Evolutionary conservation across 2,329 filamentous ascomycete species (phyloP).

Genomic region (Pyrenophora seminiperda): DNA sequence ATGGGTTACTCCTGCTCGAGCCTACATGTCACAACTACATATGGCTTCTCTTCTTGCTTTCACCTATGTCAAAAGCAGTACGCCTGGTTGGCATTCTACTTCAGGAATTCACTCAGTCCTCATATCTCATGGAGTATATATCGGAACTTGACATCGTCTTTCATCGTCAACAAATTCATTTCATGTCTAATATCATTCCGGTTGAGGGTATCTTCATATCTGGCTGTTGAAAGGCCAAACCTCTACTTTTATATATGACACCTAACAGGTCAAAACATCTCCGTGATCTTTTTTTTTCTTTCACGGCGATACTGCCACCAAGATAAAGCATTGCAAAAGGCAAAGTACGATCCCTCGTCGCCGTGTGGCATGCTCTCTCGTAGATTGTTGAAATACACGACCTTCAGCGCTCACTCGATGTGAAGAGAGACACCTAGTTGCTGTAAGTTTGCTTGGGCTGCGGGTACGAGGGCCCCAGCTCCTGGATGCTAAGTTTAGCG

Average conservation of each 20-base stretch:
- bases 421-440: slow-evolving; percentile 35
- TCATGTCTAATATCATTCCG: slow-evolving; percentile 6
- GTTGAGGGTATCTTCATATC: slow-evolving; percentile 26
- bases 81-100: too few species aligned
- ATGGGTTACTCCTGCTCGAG: too few species aligned
- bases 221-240: slow-evolving; percentile 30
- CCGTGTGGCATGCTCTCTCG: slow-evolving; percentile 30
- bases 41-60: too few species aligned
- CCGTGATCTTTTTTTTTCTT: too few species aligned
- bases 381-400: slow-evolving; percentile 51
- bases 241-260: slow-evolving; percentile 9
- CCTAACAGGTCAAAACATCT: slow-evolving; percentile 1
- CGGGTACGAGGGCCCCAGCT: slow-evolving; percentile 85
- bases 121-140: not conserved
- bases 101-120: too few species aligned
- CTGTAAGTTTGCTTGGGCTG: slow-evolving; percentile 50
- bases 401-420: slow-evolving; percentile 39
- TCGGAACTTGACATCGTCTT: not conserved
- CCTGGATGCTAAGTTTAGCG: slow-evolving; percentile 89
- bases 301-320: not conserved
- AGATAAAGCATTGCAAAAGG: not conserved
- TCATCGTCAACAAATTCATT: not conserved
- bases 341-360: slow-evolving; percentile 5
- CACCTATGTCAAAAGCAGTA: too few species aligned
- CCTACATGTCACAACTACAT: too few species aligned